phyloP scores from a whole-genome alignment of 495 filamentous ascomycete genomes.

The Amorphotheca resinae region DNA sequence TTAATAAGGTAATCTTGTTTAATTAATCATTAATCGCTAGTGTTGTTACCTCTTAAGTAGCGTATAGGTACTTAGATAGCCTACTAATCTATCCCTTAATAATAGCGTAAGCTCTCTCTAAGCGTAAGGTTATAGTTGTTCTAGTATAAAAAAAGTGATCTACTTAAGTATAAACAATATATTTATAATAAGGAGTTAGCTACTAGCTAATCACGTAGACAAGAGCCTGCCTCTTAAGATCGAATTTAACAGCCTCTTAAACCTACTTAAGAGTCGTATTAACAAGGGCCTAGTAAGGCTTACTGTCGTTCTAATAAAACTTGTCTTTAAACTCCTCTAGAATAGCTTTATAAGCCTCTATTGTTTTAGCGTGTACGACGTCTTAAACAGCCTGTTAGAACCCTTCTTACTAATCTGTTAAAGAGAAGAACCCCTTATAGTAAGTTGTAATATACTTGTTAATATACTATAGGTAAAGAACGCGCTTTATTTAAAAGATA shows the following conservation, averaged over 20 bases:
- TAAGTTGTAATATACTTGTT: background rate
- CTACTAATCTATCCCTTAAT: background rate
- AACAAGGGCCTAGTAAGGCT: background rate
- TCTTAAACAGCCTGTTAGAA: background rate
- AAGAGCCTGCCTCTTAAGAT: background rate
- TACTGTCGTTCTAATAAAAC: slow-evolving; percentile 3
- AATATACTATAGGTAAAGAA: slow-evolving; percentile 3
- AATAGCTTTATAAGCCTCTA: slow-evolving; percentile 1
- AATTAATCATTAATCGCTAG: background rate
- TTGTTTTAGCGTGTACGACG: slow-evolving; percentile 1
- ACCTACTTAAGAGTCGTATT: background rate
- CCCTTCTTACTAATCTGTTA: background rate
- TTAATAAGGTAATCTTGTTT: background rate
- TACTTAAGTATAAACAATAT: background rate
- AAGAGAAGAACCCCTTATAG: background rate
- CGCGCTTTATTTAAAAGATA: background rate
- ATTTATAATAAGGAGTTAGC: background rate
- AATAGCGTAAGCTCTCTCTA: background rate
- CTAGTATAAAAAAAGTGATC: slow-evolving; percentile 1
- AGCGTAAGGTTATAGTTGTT: slow-evolving; percentile 1
- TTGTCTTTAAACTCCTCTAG: background rate
- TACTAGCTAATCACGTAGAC: background rate
- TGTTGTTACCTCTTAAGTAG: background rate
- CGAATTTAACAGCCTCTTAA: background rate
- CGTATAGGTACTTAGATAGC: background rate